Base-by-base conservation (phyloP, 2,329 filamentous ascomycete species). In the Kalmusia sp. region DNA sequence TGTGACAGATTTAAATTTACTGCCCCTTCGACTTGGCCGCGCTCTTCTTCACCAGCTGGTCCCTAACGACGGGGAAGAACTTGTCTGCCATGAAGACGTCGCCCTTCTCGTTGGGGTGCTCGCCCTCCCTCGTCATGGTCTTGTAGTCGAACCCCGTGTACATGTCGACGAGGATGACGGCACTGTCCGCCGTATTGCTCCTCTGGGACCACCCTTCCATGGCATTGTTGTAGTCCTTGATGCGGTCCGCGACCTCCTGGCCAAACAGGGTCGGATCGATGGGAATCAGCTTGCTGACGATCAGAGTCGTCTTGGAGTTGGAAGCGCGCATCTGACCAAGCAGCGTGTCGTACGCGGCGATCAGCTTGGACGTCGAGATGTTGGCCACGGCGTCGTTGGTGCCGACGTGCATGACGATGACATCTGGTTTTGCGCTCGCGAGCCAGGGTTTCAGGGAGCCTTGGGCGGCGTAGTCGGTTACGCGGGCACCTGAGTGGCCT, bases 381-480 rank as follows among this genome's bases (percentile, higher is more conserved):
- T 72, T 67, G 46, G 68, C 69, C 21, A 68, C 66, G 63, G 75
- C 68, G 54, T 80, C 78, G 66, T 79, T 78, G 11, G 76, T 77
- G 4, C 76, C 77, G 2, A 81, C 64, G 55, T 79, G 76, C 76
- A 80, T 78, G 65, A 79, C 67, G 38, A 80, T 71, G n/a, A 80
- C 65, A 53, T 80, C 76, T 0, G 77, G 76, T 2, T 70, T 67
- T 8, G 75, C 69, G 21, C 64, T 54, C 3, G 67, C 55, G 8
- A 81, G 65, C 77, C 77, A 80, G 15, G 58, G 63, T 0, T 67
- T 65, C 3, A 80, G 71, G 43, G 72, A 68, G 25, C 74, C 72
- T 27, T 76, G 66, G 17, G 64, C 60, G 3, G 72, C 76, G 41
- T 76, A 77, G 27, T 73, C 70, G 11, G 72, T 74, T 14, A 75